phyloP scores from a whole-genome alignment of 495 filamentous ascomycete genomes.

The Cercophora samala region DNA sequence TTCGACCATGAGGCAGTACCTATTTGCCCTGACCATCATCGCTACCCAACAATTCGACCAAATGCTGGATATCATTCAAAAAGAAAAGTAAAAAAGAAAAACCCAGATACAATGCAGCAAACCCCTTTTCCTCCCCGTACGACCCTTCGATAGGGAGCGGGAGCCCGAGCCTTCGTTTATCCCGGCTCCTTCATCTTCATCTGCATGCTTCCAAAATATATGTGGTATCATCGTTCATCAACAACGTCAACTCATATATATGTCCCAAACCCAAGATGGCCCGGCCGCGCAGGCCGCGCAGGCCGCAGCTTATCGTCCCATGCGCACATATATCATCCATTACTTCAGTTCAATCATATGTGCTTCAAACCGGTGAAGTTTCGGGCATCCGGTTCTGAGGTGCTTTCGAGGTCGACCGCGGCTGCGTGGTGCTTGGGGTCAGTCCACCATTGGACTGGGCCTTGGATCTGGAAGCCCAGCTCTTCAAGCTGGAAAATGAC shows the following conservation, averaged over 20 bases:
- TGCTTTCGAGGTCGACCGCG: slow-evolving; percentile 4
- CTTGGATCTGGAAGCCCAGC: slow-evolving; percentile 36
- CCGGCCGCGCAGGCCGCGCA: too few relatives aligned
- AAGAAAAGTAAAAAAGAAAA: too few relatives aligned
- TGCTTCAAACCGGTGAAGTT: slow-evolving; percentile 11
- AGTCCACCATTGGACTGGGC: slow-evolving; percentile 19
- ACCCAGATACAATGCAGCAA: neutral
- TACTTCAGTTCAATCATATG: neutral
- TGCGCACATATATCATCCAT: neutral
- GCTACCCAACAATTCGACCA: neutral
- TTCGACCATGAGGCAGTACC: neutral
- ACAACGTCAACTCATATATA: neutral
- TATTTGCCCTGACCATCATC: neutral
- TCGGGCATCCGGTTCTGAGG: neutral
- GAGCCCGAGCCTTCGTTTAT: neutral
- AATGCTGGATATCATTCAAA: neutral
- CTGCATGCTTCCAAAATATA: neutral
- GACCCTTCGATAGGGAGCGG: neutral
- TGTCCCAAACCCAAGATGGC: neutral
- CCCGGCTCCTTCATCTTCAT: neutral
- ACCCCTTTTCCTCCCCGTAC: neutral
- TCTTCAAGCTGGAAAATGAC: slow-evolving; percentile 43
- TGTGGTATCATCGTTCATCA: slow-evolving; percentile 5
- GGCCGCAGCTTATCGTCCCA: neutral
- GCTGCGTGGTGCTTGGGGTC: slow-evolving; percentile 22